Evolutionary conservation across 2,329 filamentous ascomycete genomes (phyloP), one percentile per base, ranked within the genome.

Genomic region (Penicillium sp.): DNA sequence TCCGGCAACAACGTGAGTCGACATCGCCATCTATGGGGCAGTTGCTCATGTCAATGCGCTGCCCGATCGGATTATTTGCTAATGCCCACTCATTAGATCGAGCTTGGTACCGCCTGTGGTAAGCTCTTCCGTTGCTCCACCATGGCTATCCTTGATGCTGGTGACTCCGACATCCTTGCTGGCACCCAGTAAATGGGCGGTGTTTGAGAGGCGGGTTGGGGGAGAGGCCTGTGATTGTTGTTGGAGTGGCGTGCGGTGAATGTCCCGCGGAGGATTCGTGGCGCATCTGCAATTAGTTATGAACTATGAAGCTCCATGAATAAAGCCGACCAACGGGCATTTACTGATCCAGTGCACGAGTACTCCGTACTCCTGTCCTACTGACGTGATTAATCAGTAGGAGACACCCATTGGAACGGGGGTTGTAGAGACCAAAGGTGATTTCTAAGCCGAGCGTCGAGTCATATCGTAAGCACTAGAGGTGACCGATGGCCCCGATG

Each of bases 41-140:
- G 13, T 41, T 33, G n/a, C 36, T 16, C 33, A 27, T 50, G 22
- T n/a, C n/a, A 50, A 33, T 40, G 13, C 10, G 10, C 5, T 33
- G 16, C 27, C 1, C 18, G 24, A 14, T 3, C 7, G 7, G 37
- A 59, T 64, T 63, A 63, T 62, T 35, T 69, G 86, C 86, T 89
- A 83, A 89, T 85, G 75, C 72, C 66, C 64, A 39, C 36, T 44
- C 75, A 79, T 79, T 79, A 98, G 93, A 97, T 98, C 78, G 95
- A 98, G 85, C 87, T 99, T 70, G 95, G 95, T 77, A 98, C 93
- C 77, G 93, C 92, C 72, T 96, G 92, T 84, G 95, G 95, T 86
- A 98, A 98, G 86, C 90, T 98, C 78, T 99, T 96, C 90, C 87
- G 92, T 73, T 96, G 91, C 88, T 94, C 91, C 70, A 96, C 93